These are phyloP conservation scores for Fusarium vanettenii DNA, from an alignment of 2,329 filamentous ascomycete species.

Conservation along the genomic window DNA sequence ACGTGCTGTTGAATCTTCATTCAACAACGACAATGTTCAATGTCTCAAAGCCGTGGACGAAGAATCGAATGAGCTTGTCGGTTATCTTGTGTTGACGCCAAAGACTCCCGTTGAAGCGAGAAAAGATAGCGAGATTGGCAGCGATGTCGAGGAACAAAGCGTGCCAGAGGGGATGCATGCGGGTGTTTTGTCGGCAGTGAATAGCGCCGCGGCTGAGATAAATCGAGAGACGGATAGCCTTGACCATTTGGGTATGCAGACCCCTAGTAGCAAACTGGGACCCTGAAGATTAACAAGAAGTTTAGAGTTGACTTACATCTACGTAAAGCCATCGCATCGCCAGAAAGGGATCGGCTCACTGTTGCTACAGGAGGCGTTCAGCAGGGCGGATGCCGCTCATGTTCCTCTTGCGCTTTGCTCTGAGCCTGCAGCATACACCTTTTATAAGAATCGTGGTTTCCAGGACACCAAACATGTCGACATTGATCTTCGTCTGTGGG, in stretches of 20 bases:
- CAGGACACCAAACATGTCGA: slow-evolving; percentile 1
- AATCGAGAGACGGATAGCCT: neutral
- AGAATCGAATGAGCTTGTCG: slow-evolving; percentile 4
- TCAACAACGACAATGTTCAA: neutral
- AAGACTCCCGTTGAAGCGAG: neutral
- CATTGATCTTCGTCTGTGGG: slow-evolving; percentile 14
- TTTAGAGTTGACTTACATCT: slow-evolving; percentile 16
- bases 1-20: neutral
- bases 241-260: slow-evolving; percentile 3
- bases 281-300: neutral
- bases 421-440: slow-evolving; percentile 14
- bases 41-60: slow-evolving; percentile 12
- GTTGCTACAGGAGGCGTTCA: neutral
- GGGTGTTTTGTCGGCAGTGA: neutral
- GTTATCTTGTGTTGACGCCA: slow-evolving; percentile 6
- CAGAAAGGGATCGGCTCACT: neutral
- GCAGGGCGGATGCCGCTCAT: neutral
- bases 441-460: slow-evolving; percentile 9
- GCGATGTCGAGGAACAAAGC: neutral
- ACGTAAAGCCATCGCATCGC: slow-evolving; percentile 9
- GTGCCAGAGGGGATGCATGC: neutral
- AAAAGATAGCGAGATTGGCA: rapidly evolving
- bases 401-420: slow-evolving; percentile 1
- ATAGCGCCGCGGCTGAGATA: neutral
- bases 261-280: too few species aligned